Base-by-base conservation (phyloP, 108 stramenopile genomes). In the Epithemia pelagica region DNA sequence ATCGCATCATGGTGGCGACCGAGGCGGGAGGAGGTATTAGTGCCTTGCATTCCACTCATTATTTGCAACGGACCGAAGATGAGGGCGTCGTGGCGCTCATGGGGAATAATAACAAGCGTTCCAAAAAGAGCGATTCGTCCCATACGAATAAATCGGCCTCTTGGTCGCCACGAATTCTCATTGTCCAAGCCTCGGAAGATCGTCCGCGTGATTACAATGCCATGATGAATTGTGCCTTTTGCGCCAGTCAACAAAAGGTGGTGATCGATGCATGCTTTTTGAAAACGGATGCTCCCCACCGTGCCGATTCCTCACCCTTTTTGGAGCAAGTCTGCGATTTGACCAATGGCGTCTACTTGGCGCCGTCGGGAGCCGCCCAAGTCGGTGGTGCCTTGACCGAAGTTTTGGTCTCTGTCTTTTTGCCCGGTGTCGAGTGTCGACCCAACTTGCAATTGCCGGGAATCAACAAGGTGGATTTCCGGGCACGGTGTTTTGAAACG, bases 141-240 rank as follows among this genome's bases (percentile, higher is more conserved):
- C 37, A 5, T 46, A 10, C 37, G 15, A n/a, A n/a, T n/a, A 71
- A 65, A 31, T 54, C 62, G 21, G 51, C 69, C 2, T 70, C 64
- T 21, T 84, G 83, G 83, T 82, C 90, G 8, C 88, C 92, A 23
- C 78, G 92, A 51, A 72, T 82, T 24, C 74, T 94, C 19, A 65
- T 94, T 32, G 67, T 94, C 8, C 92, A 94, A 77, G 89, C 90
- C 20, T 88, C 92, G 21, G 84, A 87, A 29, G 92, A 94, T 74
- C 76, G 87, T 23, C 75, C 89, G 15, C 58, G 83, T 18, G 90
- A 94, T 62, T 94, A 94, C 87, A 94, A 94, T 65, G 88, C 90
- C 52, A 65, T 94, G 10, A 94, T 94, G 90, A 94, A 94, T 66
- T 94, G 92, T 62, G 83, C 84, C 30, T 94, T 94, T 80, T 88